Evolutionary conservation across 2,329 filamentous ascomycete species (phyloP), one percentile per base, ranked within the genome.

Genomic region (Tolypocladium ovalisporum): DNA sequence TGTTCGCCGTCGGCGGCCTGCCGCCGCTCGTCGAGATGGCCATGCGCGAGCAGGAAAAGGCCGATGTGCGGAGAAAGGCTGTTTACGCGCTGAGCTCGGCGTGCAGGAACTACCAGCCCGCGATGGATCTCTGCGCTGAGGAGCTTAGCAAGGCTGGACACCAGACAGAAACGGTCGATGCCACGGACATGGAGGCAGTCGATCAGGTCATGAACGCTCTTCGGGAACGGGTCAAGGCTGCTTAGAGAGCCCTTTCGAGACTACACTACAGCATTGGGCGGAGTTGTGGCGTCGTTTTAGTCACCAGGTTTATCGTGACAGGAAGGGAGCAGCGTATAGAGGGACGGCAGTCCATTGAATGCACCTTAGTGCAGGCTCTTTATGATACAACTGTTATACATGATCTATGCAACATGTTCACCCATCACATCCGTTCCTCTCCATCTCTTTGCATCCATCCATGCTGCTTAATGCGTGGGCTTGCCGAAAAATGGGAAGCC

Each of bases 91-190:
- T 99, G 53, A 96, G 90, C 69, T 93, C 87, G 17, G 88, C 85
- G 6, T 83, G 90, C 56, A 81, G 94, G 69, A 99, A 99, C 72
- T 96, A 90, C 71, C 93, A 96, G 75, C 88, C 90, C 1, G 86
- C 86, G 32, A 79, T 93, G 73, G 86, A 90, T 69, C 76, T 79
- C 29, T 76, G 91, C 60, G 82, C 85, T 1, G 77, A 80, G 39
- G 81, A 87, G 65, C 74, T 88, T 66, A 73, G 71, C 24, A 82
- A 82, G 65, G 71, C 76, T 53, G 82, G 84, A 54, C 80, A 84
- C 1, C 71, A 73, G 7, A 76, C 79, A 35, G 76, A 71, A 22
- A 85, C 84, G 64, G 75, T 93, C n/a, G 88, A 96, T 67, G 90
- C 93, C 0, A 77, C 75, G 24, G 85, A 97, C 70, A 97, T 97